Evolutionary conservation across 2,329 filamentous ascomycete genomes (phyloP).

Genomic region (Phaeosphaeriaceae sp.): DNA sequence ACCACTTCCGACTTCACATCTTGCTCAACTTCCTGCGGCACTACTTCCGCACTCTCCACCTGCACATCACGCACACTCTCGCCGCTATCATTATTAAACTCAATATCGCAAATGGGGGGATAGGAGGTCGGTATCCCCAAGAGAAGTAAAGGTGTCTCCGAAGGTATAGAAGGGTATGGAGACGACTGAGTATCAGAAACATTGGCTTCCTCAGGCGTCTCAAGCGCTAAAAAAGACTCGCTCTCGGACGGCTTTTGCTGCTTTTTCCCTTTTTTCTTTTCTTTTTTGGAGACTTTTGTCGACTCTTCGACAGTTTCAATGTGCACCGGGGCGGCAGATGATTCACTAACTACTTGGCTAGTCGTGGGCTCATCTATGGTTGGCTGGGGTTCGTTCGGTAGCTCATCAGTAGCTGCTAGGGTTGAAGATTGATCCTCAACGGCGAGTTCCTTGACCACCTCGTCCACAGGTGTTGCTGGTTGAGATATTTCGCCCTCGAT

Average conservation of each 20-base stretch:
- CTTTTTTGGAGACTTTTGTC: constrained; percentile 10
- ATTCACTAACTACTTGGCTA: not conserved
- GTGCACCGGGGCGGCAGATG: not conserved
- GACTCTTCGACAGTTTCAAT: not conserved
- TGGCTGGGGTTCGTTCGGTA: not conserved
- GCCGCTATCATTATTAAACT: constrained; percentile 29
- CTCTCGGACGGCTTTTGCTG: constrained; percentile 13
- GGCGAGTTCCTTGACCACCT: constrained; percentile 1
- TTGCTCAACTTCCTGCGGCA: not conserved
- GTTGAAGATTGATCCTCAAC: not conserved
- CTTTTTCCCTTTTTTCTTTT: constrained; percentile 30
- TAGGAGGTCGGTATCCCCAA: constrained; percentile 39
- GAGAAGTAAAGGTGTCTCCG: constrained; percentile 37
- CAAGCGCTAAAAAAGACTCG: constrained; percentile 41
- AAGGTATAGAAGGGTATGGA: constrained; percentile 35
- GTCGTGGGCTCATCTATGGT: not conserved
- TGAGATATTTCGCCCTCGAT: constrained; percentile 12
- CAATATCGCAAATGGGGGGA: constrained; percentile 32
- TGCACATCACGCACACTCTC: constrained; percentile 7
- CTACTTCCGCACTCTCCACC: constrained; percentile 7
- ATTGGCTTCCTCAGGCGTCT: constrained; percentile 41
- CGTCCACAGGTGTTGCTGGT: constrained; percentile 13
- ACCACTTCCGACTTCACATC: constrained; percentile 1
- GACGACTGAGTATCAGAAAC: constrained; percentile 41
- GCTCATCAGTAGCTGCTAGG: not conserved